Percentiles rank a stretch among this genome's conserved stretches.
Evolutionary conservation across 2,329 filamentous ascomycete genomes (phyloP).

Genomic region (Diplodia seriata): DNA sequence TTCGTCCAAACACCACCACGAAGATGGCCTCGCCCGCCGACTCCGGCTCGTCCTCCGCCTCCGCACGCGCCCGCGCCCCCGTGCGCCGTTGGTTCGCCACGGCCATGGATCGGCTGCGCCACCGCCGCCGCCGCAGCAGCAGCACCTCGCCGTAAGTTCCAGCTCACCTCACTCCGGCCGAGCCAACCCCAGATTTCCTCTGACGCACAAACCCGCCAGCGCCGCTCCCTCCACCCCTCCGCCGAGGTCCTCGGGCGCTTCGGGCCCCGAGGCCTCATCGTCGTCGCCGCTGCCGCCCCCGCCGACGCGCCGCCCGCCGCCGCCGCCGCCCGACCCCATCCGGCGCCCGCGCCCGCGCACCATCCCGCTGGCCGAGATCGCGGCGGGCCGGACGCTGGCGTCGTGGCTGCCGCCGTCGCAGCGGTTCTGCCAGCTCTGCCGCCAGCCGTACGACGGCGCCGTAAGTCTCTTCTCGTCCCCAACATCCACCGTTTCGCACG

Average conservation of each 20-base stretch:
- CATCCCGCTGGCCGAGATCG: conserved; percentile 4
- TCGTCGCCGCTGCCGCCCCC: not conserved
- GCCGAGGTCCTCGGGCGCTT: too few species aligned
- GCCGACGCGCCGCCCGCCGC: not conserved
- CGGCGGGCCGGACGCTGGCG: not conserved
- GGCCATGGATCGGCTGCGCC: conserved; percentile 9
- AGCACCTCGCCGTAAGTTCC: not conserved
- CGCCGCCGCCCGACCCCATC: not conserved
- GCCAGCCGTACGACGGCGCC: conserved; percentile 3
- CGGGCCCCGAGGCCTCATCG: not conserved
- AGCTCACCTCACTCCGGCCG: not conserved
- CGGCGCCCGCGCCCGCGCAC: not conserved
- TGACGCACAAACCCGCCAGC: not conserved
- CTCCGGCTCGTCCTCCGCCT: not conserved
- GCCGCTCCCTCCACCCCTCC: not conserved
- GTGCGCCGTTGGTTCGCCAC: conserved; percentile 23
- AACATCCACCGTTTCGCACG: not conserved
- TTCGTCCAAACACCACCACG: not conserved
- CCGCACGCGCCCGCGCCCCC: conserved; percentile 2
- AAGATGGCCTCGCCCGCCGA: conserved; percentile 6
- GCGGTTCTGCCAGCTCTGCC: conserved; percentile 1
- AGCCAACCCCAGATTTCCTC: not conserved
- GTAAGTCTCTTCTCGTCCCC: not conserved
- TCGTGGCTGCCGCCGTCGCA: conserved; percentile 1
- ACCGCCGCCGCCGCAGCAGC: not conserved